Evolutionary conservation across 169 alveolate species (phyloP).

Genomic region (Fabrea salina): DNA sequence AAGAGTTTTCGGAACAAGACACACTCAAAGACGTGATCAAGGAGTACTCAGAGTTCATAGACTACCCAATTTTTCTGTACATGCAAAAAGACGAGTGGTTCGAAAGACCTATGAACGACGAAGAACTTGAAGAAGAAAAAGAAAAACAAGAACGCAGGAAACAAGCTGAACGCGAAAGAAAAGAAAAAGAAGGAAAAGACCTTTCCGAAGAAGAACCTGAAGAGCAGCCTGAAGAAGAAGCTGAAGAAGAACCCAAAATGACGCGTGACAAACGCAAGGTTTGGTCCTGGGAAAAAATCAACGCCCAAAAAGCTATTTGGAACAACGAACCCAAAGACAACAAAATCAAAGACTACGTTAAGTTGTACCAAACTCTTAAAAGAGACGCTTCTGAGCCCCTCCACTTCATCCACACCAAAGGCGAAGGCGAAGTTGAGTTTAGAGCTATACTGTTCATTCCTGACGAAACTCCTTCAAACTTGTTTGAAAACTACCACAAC

Average conservation of each 20-base stretch:
- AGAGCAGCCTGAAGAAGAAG: constrained; percentile 45
- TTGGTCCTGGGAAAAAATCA: constrained; percentile 79
- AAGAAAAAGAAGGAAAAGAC: constrained; percentile 54
- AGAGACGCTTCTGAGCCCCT: constrained; percentile 82
- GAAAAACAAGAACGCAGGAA: constrained; percentile 66
- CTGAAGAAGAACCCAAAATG: constrained; percentile 55
- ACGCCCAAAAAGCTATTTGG: constrained; percentile 80
- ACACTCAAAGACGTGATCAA: constrained; percentile 70
- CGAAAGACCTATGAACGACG: constrained; percentile 55
- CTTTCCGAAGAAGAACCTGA: constrained; percentile 40
- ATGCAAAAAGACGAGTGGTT: constrained; percentile 64
- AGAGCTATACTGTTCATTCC: constrained; percentile 76
- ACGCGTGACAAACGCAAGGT: constrained; percentile 74
- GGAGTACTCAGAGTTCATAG: constrained; percentile 80
- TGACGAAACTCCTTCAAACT: constrained; percentile 48
- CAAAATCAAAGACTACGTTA: constrained; percentile 25
- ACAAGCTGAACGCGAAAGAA: constrained; percentile 48
- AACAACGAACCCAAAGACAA: constrained; percentile 38
- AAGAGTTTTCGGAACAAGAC: constrained; percentile 79
- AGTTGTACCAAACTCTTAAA: constrained; percentile 73
- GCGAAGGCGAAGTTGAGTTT: constrained; percentile 85
- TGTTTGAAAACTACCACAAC: constrained; percentile 87
- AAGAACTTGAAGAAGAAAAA: constrained; percentile 60
- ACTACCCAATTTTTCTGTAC: constrained; percentile 85
- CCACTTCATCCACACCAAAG: constrained; percentile 76